Evolutionary conservation across 1,284 basidiomycete genomes (phyloP), one percentile per base, ranked within the genome.

Genomic region (Boletus mariae): DNA sequence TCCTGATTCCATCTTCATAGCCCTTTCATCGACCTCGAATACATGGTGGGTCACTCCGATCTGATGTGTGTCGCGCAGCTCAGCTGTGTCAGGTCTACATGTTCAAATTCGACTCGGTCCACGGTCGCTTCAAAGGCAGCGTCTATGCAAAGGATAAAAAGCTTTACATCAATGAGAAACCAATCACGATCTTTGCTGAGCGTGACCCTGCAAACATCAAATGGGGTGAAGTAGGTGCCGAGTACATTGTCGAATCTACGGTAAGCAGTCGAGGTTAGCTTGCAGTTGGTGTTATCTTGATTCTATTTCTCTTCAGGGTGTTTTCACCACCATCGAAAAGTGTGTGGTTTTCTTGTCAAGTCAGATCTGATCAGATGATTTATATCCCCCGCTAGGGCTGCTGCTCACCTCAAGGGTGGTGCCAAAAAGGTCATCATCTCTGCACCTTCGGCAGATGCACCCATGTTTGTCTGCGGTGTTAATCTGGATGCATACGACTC

Each of bases 361-460:
- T 46, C 45, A 4, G 17, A 13, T 46, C 6, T 49, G 29, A 45
- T 51, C 34, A 32, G 9, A 47, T 44, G 11, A 38, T 38, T 48
- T 12, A 46, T 42, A 13, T 47, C 41, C 12, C 6, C 23, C 49
- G 42, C 49, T 28, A 95, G 92, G 81, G 96, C 97, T 57, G 81
- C 81, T 52, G 87, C 85, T 64, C 96, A 99, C 81, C 81, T 99
- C 78, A 95, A 97, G 79, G 96, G 97, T 70, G 97, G 97, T 74
- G 96, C 97, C 73, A 98, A 99, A 88, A 99, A 98, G 83, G 96
- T 99, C 72, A 83, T 99, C 80, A 99, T 99, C 84, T 98, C 96
- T 63, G 97, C 96, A 53, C 96, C 96, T 65, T 99, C 97, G 28
- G 86, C 94, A 52, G 97, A 99, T 75, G 97, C 96, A 26, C 96